Base-by-base conservation (phyloP, 306 rosid genomes). In the Aeschynomene evenia region DNA sequence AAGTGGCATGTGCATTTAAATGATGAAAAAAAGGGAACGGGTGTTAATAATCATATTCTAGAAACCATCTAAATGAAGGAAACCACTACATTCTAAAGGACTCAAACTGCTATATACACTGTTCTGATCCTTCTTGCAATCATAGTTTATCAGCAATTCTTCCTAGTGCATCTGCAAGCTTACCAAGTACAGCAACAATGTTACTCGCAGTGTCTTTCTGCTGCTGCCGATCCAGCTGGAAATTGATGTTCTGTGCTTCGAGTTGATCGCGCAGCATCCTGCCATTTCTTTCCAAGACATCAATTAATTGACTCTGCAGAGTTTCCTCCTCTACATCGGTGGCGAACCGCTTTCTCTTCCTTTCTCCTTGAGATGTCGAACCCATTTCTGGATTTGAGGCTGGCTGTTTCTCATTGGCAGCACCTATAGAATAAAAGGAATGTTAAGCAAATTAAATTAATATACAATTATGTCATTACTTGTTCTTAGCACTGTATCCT, bases 131-230 rank as follows among this genome's bases (percentile, higher is more conserved):
- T 77, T 31, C 42, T 65, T 66, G 63, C 74, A 65, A n/a, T 84
- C 89, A 94, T 78, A 85, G 73, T 84, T 88, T 94, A 76, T 94
- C 98, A 22, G 98, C 96, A 73, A 95, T 95, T 81, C 96, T 83
- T 24, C 92, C 89, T 64, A 91, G 75, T 53, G 99, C 97, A 73
- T 85, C 92, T 51, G 99, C 99, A 56, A 94, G 88, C 88, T 88
- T 94, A 73, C 89, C 87, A 40, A 94, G 96, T n/a, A 94, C 99
- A 48, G 88, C 80, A 65, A 94, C 86, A 48, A 94, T 62, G 78
- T 74, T 84, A 62, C 81, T 86, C 3, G 89, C 82, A 54, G 90
- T 87, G 76, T 81, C 85, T 63, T 84, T 94, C 83, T 91, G 87
- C 82, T 88, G 99, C 75, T 91, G 95, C 11, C 92, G 79, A 60